A percentile compares a stretch with the other conserved stretches of the same genome.
These are phyloP conservation scores for Curvularia sp. DNA, from an alignment of 2,329 filamentous ascomycete genomes.

Conservation along the genomic window DNA sequence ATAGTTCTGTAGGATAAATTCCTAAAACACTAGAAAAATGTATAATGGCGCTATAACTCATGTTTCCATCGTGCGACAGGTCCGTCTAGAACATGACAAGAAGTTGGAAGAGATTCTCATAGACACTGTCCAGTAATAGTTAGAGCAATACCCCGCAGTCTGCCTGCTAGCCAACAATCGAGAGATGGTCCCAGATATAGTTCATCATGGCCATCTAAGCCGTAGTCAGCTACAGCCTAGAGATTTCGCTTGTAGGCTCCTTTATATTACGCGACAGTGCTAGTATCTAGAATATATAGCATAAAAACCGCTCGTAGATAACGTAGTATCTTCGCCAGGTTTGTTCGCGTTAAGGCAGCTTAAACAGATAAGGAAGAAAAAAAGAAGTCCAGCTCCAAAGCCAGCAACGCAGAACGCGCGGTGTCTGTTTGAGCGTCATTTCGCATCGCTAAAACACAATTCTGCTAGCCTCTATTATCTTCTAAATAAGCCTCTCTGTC, in stretches of 20 bases:
- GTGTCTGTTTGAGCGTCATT: slow-evolving; percentile 13
- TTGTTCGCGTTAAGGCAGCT: slow-evolving; percentile 16
- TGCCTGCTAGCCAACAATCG: slow-evolving; percentile 6
- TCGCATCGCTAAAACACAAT: slow-evolving; percentile 15
- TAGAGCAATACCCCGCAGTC: slow-evolving; percentile 8
- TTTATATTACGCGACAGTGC: too few species aligned
- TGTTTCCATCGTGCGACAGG: too few species aligned
- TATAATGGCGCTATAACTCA: too few species aligned
- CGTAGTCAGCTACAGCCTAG: slow-evolving; percentile 17
- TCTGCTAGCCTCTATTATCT: slow-evolving; percentile 18
- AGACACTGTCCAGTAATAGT: slow-evolving; percentile 3
- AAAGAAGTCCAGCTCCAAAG: slow-evolving; percentile 20
- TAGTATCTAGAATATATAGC: too few species aligned
- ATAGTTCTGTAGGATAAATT: too few species aligned
- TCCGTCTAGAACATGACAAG: slow-evolving; percentile 21
- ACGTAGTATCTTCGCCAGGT: too few species aligned
- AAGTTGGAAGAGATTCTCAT: slow-evolving; percentile 16
- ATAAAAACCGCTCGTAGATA: too few species aligned
- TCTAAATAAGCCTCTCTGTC: slow-evolving; percentile 14
- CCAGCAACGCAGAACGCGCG: too few species aligned
- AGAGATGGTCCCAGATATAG: slow-evolving; percentile 14
- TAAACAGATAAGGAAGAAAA: slow-evolving; percentile 15
- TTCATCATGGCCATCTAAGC: slow-evolving; percentile 17
- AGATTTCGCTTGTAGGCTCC: too few species aligned
- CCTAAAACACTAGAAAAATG: too few species aligned